Evolutionary conservation across 139 green algal genomes (phyloP), one percentile per base, ranked within the genome.

Genomic region (Mesotaenium endlicherianum): DNA sequence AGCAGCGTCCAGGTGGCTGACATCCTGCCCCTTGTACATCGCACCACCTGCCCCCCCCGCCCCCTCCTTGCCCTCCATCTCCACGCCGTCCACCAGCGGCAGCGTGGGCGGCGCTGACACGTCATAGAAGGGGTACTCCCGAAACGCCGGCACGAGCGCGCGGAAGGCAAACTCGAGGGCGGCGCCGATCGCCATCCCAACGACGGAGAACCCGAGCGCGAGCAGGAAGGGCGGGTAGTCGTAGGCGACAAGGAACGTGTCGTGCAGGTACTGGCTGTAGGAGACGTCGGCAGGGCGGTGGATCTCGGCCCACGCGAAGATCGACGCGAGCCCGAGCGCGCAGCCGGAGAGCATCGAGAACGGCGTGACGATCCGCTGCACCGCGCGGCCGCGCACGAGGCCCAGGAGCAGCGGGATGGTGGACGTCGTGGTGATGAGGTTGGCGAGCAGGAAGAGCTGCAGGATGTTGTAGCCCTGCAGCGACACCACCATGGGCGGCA

Each of bases 391-490:
- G 0, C 43, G 42, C 14, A 74, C 43, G 20, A 93, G 67, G 38
- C 90, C 91, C 1, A 58, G 4, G 43, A 93, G 70, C 42, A 97
- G 67, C 5, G 93, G 90, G n/a, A 94, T 55, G 45, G 91, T 88
- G 26, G 82, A 89, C 38, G 89, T 93, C 77, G 86, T 89, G 82
- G 88, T 93, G 0, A 97, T 57, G 81, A 95, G 89, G 91, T 97
- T 97, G 70, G 88, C 87, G 0, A 97, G 82, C 0, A 97, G 88
- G 86, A 95, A 97, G 16, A 97, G 91, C 39, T 89, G 70, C 1
- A 95, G 88, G 3, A 96, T 87, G 26, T 83, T 88, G 53, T 90
- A 92, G 41, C 82, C 83, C 60, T 87, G 77, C 43, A 87, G 81
- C 43, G 70, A 74, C 6, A 92, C 78, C 41, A 95, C 55, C 1